These are phyloP conservation scores for Globisporangium cederbergense DNA, from an alignment of 352 stramenopile genomes.

Conservation along the genomic window DNA sequence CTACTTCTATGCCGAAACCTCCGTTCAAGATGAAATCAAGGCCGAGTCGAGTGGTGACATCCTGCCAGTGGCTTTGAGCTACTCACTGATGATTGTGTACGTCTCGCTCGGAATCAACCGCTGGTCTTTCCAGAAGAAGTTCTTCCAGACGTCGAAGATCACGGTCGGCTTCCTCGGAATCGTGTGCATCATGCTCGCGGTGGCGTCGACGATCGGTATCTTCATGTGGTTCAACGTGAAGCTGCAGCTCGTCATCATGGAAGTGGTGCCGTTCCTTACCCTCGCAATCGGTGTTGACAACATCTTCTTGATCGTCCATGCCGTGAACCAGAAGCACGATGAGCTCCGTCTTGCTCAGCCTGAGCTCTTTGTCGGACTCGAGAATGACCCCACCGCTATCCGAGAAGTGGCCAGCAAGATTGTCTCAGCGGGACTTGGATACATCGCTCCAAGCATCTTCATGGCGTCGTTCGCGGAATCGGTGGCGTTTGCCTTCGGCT, in stretches of 20 bases:
- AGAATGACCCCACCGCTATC: conserved; percentile 32
- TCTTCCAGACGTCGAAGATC: conserved; percentile 62
- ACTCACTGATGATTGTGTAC: conserved; percentile 66
- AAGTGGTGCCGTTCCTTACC: conserved; percentile 65
- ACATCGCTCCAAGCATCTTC: conserved; percentile 64
- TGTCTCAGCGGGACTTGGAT: conserved; percentile 36
- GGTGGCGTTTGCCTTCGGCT: conserved; percentile 53
- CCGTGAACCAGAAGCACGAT: conserved; percentile 47
- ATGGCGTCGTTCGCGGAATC: conserved; percentile 57
- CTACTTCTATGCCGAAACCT: conserved; percentile 58
- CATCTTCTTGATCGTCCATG: conserved; percentile 67
- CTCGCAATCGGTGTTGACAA: conserved; percentile 70
- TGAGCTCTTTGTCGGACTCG: conserved; percentile 40
- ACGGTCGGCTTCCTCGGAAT: conserved; percentile 52
- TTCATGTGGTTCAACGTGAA: conserved; percentile 62
- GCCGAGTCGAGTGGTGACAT: conserved; percentile 49
- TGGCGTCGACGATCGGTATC: conserved; percentile 54
- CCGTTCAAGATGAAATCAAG: conserved; percentile 57
- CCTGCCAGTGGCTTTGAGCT: conserved; percentile 46
- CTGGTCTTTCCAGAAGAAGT: conserved; percentile 39
- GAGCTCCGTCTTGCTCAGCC: conserved; percentile 28
- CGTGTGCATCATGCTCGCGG: conserved; percentile 52
- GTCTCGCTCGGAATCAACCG: conserved; percentile 64
- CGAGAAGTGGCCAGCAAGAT: conserved; percentile 38
- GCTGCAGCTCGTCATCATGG: conserved; percentile 71